These are phyloP conservation scores for Kluyveromyces sp. DNA, from an alignment of 1,139 yeast genomes.

Conservation along the genomic window DNA sequence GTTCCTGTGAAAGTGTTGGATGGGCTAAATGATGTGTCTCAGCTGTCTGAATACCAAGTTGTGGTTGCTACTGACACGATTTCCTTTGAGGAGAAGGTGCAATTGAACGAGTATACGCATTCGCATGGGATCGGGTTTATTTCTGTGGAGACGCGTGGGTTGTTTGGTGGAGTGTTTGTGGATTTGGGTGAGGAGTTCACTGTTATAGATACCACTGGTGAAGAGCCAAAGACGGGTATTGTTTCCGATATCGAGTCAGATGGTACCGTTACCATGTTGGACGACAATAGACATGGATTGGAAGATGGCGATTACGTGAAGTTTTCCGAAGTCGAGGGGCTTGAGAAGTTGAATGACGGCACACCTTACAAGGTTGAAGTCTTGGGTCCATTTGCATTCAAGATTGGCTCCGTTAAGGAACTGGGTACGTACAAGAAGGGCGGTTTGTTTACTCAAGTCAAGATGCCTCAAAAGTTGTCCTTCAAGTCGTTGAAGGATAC, in stretches of 20 bases:
- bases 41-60: slow-evolving; percentile 60
- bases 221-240: slow-evolving; percentile 81
- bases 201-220: slow-evolving; percentile 82
- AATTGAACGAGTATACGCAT: slow-evolving; percentile 71
- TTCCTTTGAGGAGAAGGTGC: slow-evolving; percentile 67
- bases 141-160: slow-evolving; percentile 74
- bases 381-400: slow-evolving; percentile 89
- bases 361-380: slow-evolving; percentile 70
- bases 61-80: slow-evolving; percentile 71
- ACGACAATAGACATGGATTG: slow-evolving; percentile 86
- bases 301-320: slow-evolving; percentile 88
- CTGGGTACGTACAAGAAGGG: slow-evolving; percentile 70
- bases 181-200: slow-evolving; percentile 82
- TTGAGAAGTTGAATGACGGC: slow-evolving; percentile 57
- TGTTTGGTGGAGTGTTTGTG: slow-evolving; percentile 82
- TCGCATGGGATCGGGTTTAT: slow-evolving; percentile 68
- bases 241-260: slow-evolving; percentile 81
- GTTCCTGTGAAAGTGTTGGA: slow-evolving; percentile 74
- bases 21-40: slow-evolving; percentile 43
- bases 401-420: slow-evolving; percentile 45
- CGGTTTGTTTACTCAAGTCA: slow-evolving; percentile 88
- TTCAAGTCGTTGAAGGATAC: slow-evolving; percentile 63
- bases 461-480: slow-evolving; percentile 58
- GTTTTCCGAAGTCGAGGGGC: slow-evolving; percentile 79
- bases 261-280: slow-evolving; percentile 89